Conservation (phyloP, 192 early-diverging fungal genomes). For the Coemansia umbellata region DNA sequence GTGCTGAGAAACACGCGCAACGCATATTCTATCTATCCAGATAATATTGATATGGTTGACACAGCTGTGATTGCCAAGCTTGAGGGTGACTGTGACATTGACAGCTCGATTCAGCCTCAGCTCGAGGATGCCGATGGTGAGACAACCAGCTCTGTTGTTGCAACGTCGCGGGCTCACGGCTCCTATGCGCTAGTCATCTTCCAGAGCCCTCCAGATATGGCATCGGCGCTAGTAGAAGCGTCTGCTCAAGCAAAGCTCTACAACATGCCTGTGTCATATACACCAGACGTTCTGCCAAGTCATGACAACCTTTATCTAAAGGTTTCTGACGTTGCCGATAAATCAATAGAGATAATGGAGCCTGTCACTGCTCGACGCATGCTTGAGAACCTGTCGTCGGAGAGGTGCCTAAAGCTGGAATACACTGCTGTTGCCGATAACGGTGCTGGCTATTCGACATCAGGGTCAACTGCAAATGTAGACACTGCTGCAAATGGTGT, state of each 20-base stretch:
- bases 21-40: conserved; percentile 52
- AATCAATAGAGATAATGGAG: conserved; percentile 55
- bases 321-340: conserved; percentile 35
- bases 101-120: conserved; percentile 42
- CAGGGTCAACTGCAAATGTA: conserved; percentile 25
- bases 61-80: conserved; percentile 52
- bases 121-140: conserved; percentile 43
- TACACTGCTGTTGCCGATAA: conserved; percentile 1
- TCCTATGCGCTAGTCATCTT: conserved; percentile 51
- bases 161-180: conserved; percentile 36
- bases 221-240: conserved; percentile 33
- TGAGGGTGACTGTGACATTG: conserved; percentile 53
- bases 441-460: conserved; percentile 30
- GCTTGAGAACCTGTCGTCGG: conserved; percentile 47
- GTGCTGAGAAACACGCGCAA: conserved; percentile 26
- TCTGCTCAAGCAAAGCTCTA: conserved; percentile 26
- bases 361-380: conserved; percentile 52
- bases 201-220: conserved; percentile 45
- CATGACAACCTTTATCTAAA: conserved; percentile 34
- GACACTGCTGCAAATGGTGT: conserved; percentile 7
- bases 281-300: conserved; percentile 37
- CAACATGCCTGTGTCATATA: conserved; percentile 28
- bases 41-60: conserved; percentile 48
- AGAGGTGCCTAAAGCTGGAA: conserved; percentile 33
- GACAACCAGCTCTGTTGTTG: conserved; percentile 11